Conservation (phyloP, 2,329 filamentous ascomycete genomes). For the Diaporthe ampelina region DNA sequence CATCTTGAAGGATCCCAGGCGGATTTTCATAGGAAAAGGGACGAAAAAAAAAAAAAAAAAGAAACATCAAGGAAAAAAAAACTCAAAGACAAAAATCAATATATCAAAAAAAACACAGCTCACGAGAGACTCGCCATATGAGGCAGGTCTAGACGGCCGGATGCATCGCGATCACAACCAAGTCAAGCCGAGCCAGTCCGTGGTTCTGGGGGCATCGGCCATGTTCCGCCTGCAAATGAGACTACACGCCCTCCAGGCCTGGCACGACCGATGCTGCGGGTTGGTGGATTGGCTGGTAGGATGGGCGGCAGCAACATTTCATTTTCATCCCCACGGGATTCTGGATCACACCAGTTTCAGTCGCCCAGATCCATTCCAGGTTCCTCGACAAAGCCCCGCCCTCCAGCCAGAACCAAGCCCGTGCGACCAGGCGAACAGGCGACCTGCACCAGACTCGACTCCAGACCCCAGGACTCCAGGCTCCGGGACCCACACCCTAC, state of each 20-base stretch:
- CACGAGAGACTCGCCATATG: not conserved
- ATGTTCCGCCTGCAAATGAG: slow-evolving; percentile 8
- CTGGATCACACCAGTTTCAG: too few relatives aligned
- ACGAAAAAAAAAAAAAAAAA: too few relatives aligned
- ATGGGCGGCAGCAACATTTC: not conserved
- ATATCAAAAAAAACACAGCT: not conserved
- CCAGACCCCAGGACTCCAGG: not conserved
- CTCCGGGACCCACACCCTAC: too few relatives aligned
- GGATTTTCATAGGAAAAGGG: too few relatives aligned
- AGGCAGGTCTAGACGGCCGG: not conserved
- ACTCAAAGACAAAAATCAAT: too few relatives aligned
- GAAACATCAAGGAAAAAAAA: too few relatives aligned
- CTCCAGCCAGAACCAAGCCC: not conserved
- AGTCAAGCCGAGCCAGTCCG: not conserved
- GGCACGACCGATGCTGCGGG: not conserved
- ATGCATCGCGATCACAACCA: not conserved
- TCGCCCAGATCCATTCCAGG: too few relatives aligned
- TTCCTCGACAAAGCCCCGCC: not conserved
- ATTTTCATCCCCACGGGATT: too few relatives aligned
- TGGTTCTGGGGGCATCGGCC: not conserved
- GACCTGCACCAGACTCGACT: not conserved
- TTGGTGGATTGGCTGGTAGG: not conserved
- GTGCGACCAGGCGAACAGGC: too few relatives aligned
- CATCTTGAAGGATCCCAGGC: too few relatives aligned
- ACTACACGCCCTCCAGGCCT: not conserved